Percentiles rank a stretch among this genome's conserved stretches.
Conservation (phyloP, 345 rosid species). For the Eucalyptus pumila region DNA sequence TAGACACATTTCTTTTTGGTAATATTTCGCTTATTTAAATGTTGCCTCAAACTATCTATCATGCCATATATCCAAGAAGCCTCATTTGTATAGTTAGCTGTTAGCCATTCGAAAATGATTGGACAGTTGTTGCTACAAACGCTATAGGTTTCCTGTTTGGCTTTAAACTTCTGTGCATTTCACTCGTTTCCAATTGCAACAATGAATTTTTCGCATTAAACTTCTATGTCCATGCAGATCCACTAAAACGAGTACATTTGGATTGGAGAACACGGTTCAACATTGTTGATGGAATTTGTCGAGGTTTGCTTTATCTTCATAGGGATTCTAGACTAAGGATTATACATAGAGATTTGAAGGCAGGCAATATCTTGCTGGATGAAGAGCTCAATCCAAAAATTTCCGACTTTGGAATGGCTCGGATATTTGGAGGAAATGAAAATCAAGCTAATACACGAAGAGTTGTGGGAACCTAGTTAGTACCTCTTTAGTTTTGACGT, state of each 20-base stretch:
- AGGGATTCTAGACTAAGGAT: constrained; percentile 41
- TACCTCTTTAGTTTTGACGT: neutral
- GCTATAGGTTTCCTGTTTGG: constrained; percentile 2
- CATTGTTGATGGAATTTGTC: constrained; percentile 33
- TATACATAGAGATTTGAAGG: constrained; percentile 40
- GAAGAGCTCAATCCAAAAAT: constrained; percentile 36
- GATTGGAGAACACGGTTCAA: constrained; percentile 25
- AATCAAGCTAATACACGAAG: constrained; percentile 29
- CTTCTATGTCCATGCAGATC: constrained; percentile 13
- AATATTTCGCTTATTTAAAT: neutral
- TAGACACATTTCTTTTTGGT: constrained; percentile 19
- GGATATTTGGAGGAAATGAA: constrained; percentile 19
- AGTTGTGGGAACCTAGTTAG: constrained; percentile 45
- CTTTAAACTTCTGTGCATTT: neutral
- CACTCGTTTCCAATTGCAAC: neutral
- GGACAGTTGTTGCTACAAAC: neutral
- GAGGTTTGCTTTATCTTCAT: constrained; percentile 44
- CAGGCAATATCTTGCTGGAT: constrained; percentile 38
- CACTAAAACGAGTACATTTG: constrained; percentile 1
- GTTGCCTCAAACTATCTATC: neutral
- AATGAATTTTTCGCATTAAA: neutral
- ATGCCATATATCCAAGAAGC: neutral
- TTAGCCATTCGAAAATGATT: neutral
- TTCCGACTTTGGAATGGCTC: constrained; percentile 44
- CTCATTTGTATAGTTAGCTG: neutral